Evolutionary conservation across 208 protist genomes (phyloP).

Genomic region (Leishmania amazonensis): DNA sequence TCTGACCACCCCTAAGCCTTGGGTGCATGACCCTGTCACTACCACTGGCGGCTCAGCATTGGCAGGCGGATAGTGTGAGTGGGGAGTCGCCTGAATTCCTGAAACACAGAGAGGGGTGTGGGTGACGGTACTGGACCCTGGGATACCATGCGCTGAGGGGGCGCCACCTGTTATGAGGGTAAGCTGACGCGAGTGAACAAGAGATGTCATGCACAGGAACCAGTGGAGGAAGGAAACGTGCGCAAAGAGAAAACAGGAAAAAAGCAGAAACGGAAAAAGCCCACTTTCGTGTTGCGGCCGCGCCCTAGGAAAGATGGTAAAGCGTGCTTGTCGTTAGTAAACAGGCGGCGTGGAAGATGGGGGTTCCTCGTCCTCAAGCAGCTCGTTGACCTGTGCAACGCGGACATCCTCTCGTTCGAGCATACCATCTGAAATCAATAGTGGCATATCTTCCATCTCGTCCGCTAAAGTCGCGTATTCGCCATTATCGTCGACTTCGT

Average conservation of each 20-base stretch:
- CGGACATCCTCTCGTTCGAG: conserved; percentile 17
- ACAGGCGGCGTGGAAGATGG: not conserved
- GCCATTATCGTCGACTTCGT: conserved; percentile 20
- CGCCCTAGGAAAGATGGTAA: not conserved
- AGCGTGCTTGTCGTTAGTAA: not conserved
- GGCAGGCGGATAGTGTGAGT: not conserved
- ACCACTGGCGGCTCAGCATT: too few species aligned
- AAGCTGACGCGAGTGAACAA: too few species aligned
- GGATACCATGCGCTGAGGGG: too few species aligned
- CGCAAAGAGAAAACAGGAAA: not conserved
- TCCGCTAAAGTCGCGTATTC: conserved; percentile 6
- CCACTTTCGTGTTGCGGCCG: not conserved
- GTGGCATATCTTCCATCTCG: conserved; percentile 15
- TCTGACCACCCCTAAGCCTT: not conserved
- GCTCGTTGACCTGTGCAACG: conserved; percentile 3
- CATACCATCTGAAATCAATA: not conserved
- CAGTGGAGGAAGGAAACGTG: not conserved
- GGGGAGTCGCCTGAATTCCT: too few species aligned
- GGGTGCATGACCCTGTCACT: not conserved
- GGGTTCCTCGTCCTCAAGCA: conserved; percentile 20
- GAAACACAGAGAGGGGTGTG: too few species aligned
- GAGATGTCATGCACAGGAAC: too few species aligned
- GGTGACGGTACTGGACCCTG: too few species aligned
- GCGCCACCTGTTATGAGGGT: too few species aligned
- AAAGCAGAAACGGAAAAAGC: not conserved